These are phyloP conservation scores for Arachis monticola DNA, from an alignment of 331 rosid species.

Conservation along the genomic window DNA sequence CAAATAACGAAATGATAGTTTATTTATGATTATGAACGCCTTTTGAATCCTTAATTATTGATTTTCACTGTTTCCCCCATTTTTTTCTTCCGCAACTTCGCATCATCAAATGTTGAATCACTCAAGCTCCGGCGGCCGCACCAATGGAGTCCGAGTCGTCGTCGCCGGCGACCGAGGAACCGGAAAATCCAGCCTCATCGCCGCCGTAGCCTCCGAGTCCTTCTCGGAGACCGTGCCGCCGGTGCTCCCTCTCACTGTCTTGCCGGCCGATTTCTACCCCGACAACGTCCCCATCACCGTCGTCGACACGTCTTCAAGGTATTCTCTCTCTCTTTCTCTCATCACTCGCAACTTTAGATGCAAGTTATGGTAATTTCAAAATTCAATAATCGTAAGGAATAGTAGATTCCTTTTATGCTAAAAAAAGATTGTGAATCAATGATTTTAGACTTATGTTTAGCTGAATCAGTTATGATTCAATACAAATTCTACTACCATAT, in stretches of 20 bases:
- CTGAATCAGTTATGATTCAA: neutral
- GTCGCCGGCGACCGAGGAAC: conserved; percentile 81
- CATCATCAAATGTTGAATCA: conserved; percentile 31
- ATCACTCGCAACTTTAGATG: neutral
- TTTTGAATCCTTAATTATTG: neutral
- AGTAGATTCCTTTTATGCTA: conserved; percentile 8
- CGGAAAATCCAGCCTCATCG: conserved; percentile 83
- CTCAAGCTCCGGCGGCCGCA: conserved; percentile 41
- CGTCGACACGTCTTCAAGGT: conserved; percentile 86
- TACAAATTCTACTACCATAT: neutral
- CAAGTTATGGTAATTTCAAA: neutral
- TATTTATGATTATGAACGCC: neutral
- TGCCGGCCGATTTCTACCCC: conserved; percentile 74
- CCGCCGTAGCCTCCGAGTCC: conserved; percentile 67
- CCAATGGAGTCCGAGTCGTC: conserved; percentile 65
- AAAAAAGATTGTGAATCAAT: neutral
- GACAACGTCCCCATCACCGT: conserved; percentile 70
- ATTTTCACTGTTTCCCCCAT: neutral
- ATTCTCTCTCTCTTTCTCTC: neutral
- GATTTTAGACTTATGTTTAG: conserved; percentile 12
- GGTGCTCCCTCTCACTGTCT: conserved; percentile 74
- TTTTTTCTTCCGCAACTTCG: neutral
- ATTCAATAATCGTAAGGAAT: neutral
- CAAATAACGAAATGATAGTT: neutral
- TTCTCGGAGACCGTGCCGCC: conserved; percentile 64